Base-by-base conservation (phyloP, 768 basidiomycete species). In the Lyophyllum semitale region DNA sequence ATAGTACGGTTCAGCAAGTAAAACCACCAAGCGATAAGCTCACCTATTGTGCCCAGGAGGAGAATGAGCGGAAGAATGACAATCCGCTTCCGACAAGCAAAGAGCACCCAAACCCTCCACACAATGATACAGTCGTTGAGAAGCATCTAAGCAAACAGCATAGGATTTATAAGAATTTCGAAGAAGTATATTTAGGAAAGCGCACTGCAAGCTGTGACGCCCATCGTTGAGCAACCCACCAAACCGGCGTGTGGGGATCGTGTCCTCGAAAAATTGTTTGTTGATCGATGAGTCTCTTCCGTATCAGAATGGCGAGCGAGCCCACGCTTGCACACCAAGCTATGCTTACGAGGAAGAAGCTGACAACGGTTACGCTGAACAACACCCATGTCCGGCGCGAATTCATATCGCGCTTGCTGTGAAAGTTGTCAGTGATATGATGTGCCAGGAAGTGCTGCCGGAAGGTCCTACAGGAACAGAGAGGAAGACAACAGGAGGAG, bases 81-180 rank as follows among this genome's bases (percentile, higher is more conserved):
- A n/a, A 51, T 26, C 49, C 49, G 41, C 1, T 15, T 9, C 15
- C 27, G 49, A 40, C 27, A 22, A 15, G 27, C 23, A 18, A 38
- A 51, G 22, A 51, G 38, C 26, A 41, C 49, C 49, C 35, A 51
- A 25, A 37, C 49, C 38, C 49, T 51, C 49, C 49, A 51, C 11
- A 51, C n/a, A 27, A 51, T 25, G 15, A 51, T 29, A 23, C 37
- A 38, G 18, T 51, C 49, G 23, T 8, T 51, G 38, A 51, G 38
- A 2, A 51, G 6, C 4, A 41, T 20, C 49, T 51, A 41, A 12
- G 33, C 33, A 35, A 17, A 17, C 17, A 17, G 17, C 17, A 35
- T 35, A 17, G 8, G 8, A 35, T 8, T 35, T 8, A 35, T 8
- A 8, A 8, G 33, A 35, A 8, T 8, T 8, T 35, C 33, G 17